phyloP scores from a whole-genome alignment of 441 rosid species.

The Erysimum cheiri region DNA sequence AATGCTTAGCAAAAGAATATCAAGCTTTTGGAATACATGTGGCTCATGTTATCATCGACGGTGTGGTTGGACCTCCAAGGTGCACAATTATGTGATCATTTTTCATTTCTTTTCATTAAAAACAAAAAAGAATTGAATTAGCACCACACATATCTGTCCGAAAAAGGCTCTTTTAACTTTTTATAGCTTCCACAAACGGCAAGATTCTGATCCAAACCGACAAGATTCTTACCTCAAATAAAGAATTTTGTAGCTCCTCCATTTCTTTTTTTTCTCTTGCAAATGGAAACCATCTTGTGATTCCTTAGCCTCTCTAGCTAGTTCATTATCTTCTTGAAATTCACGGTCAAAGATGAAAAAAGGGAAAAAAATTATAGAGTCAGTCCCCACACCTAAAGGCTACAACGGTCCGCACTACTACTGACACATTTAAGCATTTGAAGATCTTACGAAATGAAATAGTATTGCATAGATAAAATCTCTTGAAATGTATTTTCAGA shows the following conservation, averaged over 20 bases:
- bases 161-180: constrained; percentile 26
- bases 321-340: constrained; percentile 7
- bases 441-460: neutral
- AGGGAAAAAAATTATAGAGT: neutral
- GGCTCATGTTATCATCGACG: constrained; percentile 87
- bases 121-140: neutral
- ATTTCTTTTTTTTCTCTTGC: neutral
- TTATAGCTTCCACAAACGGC: constrained; percentile 44
- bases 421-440: constrained; percentile 4
- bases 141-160: constrained; percentile 30
- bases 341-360: constrained; percentile 31
- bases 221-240: constrained; percentile 33
- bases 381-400: constrained; percentile 28
- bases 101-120: neutral
- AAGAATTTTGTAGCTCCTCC: neutral
- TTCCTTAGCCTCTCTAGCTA: constrained; percentile 4
- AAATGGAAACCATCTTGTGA: constrained; percentile 11
- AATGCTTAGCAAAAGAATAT: constrained; percentile 85
- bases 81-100: constrained; percentile 31
- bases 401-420: constrained; percentile 21
- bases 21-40: constrained; percentile 83
- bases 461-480: neutral
- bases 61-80: constrained; percentile 83
- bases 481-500: constrained; percentile 25
- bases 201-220: constrained; percentile 41